phyloP scores from a whole-genome alignment of 768 basidiomycete species.

The Boletus barrowsii region DNA sequence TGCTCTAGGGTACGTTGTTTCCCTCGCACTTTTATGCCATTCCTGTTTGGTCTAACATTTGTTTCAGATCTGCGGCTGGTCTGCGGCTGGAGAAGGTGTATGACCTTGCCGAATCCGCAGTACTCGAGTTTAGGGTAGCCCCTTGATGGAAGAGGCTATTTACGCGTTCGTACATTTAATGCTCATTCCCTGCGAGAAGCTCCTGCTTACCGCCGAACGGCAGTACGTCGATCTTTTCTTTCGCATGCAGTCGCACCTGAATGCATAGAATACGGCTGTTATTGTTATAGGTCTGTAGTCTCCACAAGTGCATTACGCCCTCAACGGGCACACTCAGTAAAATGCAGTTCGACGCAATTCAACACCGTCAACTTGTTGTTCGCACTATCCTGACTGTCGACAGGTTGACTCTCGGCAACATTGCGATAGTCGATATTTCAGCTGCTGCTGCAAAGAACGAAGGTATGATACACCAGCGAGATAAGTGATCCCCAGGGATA shows the following conservation, averaged over 20 bases:
- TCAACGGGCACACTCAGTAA: constrained; percentile 9
- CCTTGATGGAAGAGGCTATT: neutral
- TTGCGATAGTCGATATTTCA: no score
- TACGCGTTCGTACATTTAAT: neutral
- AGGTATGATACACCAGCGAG: no score
- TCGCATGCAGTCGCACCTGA: neutral
- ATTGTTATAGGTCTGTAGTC: neutral
- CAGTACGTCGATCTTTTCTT: neutral
- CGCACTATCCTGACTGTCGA: no score
- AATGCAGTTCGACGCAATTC: neutral
- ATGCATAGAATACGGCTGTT: neutral
- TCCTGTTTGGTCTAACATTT: neutral
- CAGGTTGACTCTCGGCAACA: no score
- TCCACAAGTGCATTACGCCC: neutral
- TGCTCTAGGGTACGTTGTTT: constrained; percentile 27
- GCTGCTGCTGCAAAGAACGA: no score
- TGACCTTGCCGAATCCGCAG: constrained; percentile 26
- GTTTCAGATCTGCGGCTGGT: constrained; percentile 15
- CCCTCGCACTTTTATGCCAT: neutral
- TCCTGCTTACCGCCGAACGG: neutral
- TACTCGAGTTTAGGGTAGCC: constrained; percentile 24
- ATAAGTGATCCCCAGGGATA: no score
- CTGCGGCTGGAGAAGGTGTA: constrained; percentile 25
- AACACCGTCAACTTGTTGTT: neutral
- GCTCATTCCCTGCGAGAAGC: neutral